Evolutionary conservation across 2,329 filamentous ascomycete species (phyloP), one percentile per base, ranked within the genome.

Genomic region (Cryphonectria parasitica): DNA sequence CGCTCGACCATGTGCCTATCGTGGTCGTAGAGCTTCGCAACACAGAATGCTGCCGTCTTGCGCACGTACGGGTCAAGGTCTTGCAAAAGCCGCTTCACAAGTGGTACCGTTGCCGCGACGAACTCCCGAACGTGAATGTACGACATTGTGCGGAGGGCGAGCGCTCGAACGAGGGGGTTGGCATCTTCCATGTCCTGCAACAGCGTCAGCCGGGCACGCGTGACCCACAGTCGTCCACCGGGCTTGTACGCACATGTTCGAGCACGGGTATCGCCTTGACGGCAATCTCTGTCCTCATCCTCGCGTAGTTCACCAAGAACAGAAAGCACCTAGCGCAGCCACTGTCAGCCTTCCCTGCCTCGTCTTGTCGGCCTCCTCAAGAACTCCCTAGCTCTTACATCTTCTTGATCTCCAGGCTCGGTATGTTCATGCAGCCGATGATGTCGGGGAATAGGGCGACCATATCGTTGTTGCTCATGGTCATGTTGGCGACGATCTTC

Each of bases 381-480:
- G 56, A 60, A 62, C 60, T 60, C 22, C 52, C 66, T 45, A 62
- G 10, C 58, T 79, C 89, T 75, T 85, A 98, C 96, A 99, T 99
- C 87, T 99, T 99, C 88, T 99, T 99, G 83, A 99, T 98, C 83
- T 99, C 96, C 80, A 99, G 84, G 77, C 92, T 97, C 67, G 91
- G 92, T 73, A 99, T 93, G 76, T 93, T 90, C 96, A 99, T 99
- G 85, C 95, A 98, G 73, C 87, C 90, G 76, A 99, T 93, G 72
- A 99, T 92, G 79, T 99, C 96, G 25, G 95, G 94, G 77, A 99
- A 99, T 67, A 99, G 86, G 54, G 94, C 94, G 69, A 98, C 92
- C 96, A 99, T 99, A 82, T 99, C 96, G 79, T 98, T 99, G 84
- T 99, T 99, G 88, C 95, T 98, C 96, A 99, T 99, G 74, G 96